phyloP scores from a whole-genome alignment of 208 protist species.

The Leishmania turanica region DNA sequence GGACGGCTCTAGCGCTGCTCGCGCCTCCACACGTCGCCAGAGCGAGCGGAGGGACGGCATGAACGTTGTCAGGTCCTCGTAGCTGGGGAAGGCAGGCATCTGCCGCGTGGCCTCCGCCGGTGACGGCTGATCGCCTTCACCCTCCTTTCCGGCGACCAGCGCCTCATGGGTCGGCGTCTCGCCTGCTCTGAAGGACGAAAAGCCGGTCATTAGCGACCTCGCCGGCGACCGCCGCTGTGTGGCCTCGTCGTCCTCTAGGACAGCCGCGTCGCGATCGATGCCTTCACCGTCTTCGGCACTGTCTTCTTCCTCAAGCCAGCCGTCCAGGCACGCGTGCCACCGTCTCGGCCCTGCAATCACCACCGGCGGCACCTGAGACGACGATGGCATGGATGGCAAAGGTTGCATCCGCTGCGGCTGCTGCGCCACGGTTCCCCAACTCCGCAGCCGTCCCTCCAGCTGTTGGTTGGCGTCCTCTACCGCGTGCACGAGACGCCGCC shows the following conservation, averaged over 20 bases:
- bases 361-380: not conserved
- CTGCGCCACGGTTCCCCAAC: constrained; percentile 22
- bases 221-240: not conserved
- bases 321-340: too few species aligned
- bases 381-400: not conserved
- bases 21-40: constrained; percentile 61
- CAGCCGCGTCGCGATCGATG: not conserved
- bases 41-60: constrained; percentile 52
- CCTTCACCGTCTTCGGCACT: not conserved
- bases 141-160: not conserved
- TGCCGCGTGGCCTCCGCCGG: not conserved
- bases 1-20: constrained; percentile 54
- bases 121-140: not conserved
- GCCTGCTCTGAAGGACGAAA: constrained; percentile 1
- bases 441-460: constrained; percentile 29
- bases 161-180: not conserved
- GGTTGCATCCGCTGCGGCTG: not conserved
- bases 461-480: constrained; percentile 60
- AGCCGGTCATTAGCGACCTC: not conserved
- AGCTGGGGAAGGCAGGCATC: not conserved
- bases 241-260: not conserved
- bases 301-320: not conserved
- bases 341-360: constrained; percentile 1
- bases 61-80: constrained; percentile 23
- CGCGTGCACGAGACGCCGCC: constrained; percentile 46